A percentile compares a stretch with the other conserved stretches of the same genome.
Evolutionary conservation across 257 asterid genomes (phyloP).

Genomic region (Penstemon eatonii): DNA sequence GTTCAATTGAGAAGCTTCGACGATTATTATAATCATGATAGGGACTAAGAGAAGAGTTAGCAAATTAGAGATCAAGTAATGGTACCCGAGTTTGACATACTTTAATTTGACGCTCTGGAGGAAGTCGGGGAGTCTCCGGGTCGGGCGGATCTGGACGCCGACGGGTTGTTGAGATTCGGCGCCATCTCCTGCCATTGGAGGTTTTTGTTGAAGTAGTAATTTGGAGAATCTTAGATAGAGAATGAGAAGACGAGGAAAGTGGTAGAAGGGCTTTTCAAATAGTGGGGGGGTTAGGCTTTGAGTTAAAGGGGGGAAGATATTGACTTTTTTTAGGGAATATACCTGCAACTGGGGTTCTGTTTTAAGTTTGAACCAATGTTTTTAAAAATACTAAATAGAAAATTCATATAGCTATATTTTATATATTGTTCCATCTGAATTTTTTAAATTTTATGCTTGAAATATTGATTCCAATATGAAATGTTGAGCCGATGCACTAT

Average conservation of each 20-base stretch:
- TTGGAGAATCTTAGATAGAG: background rate
- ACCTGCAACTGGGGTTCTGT: background rate
- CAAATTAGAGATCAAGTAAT: constrained; percentile 58
- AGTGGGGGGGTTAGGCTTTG: background rate
- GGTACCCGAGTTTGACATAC: constrained; percentile 67
- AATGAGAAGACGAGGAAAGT: background rate
- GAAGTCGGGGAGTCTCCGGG: constrained; percentile 54
- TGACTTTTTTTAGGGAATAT: background rate
- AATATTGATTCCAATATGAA: too few species aligned
- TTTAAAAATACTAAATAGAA: too few species aligned
- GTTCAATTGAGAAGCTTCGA: constrained; percentile 48
- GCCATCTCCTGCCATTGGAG: background rate
- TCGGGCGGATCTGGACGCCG: constrained; percentile 43
- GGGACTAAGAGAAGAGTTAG: constrained; percentile 57
- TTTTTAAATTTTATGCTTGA: too few species aligned
- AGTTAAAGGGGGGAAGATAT: background rate
- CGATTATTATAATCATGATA: constrained; percentile 35
- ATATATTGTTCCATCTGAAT: too few species aligned
- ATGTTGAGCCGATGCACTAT: too few species aligned
- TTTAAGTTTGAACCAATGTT: too few species aligned
- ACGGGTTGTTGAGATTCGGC: background rate
- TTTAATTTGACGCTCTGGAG: constrained; percentile 58
- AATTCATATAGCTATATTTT: too few species aligned
- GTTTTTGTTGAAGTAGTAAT: background rate
- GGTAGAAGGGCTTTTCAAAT: background rate